Base-by-base conservation (phyloP, 495 filamentous ascomycete species). In the Niebla homalea region DNA sequence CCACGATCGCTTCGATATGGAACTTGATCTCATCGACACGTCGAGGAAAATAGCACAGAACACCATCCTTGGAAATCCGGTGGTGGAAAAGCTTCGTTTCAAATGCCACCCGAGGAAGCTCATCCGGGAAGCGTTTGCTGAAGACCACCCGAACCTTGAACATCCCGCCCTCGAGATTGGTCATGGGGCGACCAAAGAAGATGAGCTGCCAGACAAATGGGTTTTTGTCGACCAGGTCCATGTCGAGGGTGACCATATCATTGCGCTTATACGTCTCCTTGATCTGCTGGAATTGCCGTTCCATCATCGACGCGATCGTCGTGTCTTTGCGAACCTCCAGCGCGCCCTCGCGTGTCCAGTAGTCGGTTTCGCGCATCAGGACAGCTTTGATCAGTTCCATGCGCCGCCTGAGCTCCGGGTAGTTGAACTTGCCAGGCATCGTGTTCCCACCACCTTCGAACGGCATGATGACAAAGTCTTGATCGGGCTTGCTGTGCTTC, bases 101-200 rank as follows among this genome's bases (percentile, higher is more conserved):
- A 55, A 95, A 79, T 44, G 77, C 81, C 36, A 88, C 80, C 47
- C 92, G 76, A 12, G 93, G 92, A 54, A 95, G 89, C 54, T 92
- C 87, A n/a, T 84, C 79, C 0, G 92, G 92, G 58, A 94, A 94
- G 11, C 80, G 75, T n/a, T 89, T 81, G 57, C 89, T 94, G 63
- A 97, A 80, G 57, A 70, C 73, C 25, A 97, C 72, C 56, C 73
- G 81, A 58, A 96, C 81, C 48, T 74, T 75, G 68, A 96, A 89
- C 47, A 97, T 73, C 5, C 92, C 92, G 5, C 92, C 92, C 52
- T 97, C 93, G 4, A 95, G 75, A 55, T 89, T 85, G 0, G 90
- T 94, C 84, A 92, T 93, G 2, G 90, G 86, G 44, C 84, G 78
- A 35, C 92, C 92, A 60, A 95, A 92, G 63, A 94, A 89, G 0